These are phyloP conservation scores for Liquidambar formosana DNA, from an alignment of 164 flowering plant genomes.

Conservation along the genomic window DNA sequence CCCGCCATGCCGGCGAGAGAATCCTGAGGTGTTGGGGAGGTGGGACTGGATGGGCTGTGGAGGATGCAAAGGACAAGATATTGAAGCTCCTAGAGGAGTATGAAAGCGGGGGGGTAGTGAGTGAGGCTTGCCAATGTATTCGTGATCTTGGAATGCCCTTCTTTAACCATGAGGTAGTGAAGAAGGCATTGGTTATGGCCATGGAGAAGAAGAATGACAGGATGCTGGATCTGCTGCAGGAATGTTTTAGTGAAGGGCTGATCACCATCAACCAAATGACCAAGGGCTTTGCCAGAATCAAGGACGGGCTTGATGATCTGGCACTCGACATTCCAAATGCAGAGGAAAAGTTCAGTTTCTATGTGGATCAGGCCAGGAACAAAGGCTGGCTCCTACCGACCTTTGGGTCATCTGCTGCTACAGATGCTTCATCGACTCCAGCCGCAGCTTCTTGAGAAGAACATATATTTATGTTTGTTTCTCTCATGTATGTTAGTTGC, in stretches of 20 bases:
- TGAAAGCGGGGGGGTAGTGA: constrained; percentile 84
- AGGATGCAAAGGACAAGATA: constrained; percentile 98
- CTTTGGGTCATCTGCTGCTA: constrained; percentile 32
- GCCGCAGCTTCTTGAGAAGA: constrained; percentile 30
- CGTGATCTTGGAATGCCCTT: constrained; percentile 96
- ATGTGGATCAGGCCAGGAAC: constrained; percentile 62
- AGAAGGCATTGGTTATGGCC: constrained; percentile 94
- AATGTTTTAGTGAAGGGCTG: constrained; percentile 81
- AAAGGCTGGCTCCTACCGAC: constrained; percentile 75
- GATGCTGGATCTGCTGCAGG: constrained; percentile 84
- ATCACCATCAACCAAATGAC: constrained; percentile 94
- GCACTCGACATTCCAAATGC: constrained; percentile 98
- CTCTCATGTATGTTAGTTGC: constrained; percentile 32
- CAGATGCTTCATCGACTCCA: neutral
- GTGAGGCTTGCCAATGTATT: constrained; percentile 92
- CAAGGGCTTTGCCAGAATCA: constrained; percentile 77
- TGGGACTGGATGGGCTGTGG: constrained; percentile 99
- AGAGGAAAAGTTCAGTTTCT: constrained; percentile 61
- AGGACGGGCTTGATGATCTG: constrained; percentile 82
- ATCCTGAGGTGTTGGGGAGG: constrained; percentile 98
- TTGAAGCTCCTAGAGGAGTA: constrained; percentile 87
- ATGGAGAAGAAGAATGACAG: constrained; percentile 97
- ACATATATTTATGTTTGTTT: constrained; percentile 13
- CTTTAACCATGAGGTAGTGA: constrained; percentile 97
- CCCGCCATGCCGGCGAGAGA: constrained; percentile 99